Percentiles rank a stretch among this genome's conserved stretches.
Conservation (phyloP, 495 filamentous ascomycete species). For the Tuber indicum region DNA sequence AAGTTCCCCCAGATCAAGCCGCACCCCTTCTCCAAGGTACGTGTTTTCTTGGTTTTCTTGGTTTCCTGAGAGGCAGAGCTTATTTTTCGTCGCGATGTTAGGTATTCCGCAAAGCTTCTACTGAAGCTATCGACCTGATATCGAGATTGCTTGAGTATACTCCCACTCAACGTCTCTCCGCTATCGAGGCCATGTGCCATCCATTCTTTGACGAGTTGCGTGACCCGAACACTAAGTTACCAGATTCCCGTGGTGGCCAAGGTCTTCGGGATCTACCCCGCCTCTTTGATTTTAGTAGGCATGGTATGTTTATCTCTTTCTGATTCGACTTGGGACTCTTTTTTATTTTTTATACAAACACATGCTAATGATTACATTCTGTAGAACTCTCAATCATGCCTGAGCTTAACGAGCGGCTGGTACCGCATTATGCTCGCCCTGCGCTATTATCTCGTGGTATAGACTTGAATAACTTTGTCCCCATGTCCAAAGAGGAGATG, state of each 20-base stretch:
- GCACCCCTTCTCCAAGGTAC: conserved; percentile 92
- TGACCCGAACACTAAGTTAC: conserved; percentile 77
- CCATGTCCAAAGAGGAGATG: conserved; percentile 89
- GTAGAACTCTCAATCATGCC: conserved; percentile 92
- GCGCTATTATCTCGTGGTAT: conserved; percentile 68
- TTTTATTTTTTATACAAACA: conserved; percentile 8
- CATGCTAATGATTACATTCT: conserved; percentile 26
- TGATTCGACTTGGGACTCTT: background rate
- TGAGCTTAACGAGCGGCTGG: conserved; percentile 74
- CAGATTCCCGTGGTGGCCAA: conserved; percentile 83
- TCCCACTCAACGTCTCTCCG: conserved; percentile 86
- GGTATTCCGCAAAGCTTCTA: conserved; percentile 92
- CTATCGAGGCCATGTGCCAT: conserved; percentile 95
- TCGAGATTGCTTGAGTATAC: conserved; percentile 92
- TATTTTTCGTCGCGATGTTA: conserved; percentile 38
- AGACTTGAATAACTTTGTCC: conserved; percentile 89
- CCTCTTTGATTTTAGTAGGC: conserved; percentile 87
- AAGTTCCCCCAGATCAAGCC: conserved; percentile 99
- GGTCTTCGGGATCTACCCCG: conserved; percentile 69
- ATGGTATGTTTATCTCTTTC: conserved; percentile 58
- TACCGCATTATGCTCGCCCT: conserved; percentile 72
- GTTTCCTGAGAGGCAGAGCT: conserved; percentile 30
- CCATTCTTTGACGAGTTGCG: conserved; percentile 97
- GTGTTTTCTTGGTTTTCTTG: conserved; percentile 10
- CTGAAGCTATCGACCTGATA: conserved; percentile 90